Base-by-base conservation (phyloP, 2,329 filamentous ascomycete species). In the Pseudogymnoascus sp. region DNA sequence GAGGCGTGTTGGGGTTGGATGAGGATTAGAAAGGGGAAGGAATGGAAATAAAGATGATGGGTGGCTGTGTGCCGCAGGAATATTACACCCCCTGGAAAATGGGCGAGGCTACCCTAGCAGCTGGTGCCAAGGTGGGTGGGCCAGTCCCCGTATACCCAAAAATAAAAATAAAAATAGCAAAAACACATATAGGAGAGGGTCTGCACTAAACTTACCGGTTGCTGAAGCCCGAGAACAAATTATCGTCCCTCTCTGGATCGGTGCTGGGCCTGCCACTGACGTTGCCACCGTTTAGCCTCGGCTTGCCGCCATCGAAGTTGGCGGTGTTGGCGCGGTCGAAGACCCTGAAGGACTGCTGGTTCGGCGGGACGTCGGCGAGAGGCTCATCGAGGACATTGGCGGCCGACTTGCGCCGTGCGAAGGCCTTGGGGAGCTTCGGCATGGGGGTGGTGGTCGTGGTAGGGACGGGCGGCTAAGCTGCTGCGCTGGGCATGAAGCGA, bases 381-480 rank as follows among this genome's bases (percentile, higher is more conserved):
- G 61, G 55, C 49, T 68, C 66, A 16, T 73, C 71, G 37, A 72
- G 62, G 59, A 64, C 67, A 65, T 72, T 73, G 35, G 66, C 67
- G 65, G 66, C 65, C 62, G 70, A 72, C 69, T 72, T 73, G 59
- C 72, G 71, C 66, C 72, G 69, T 63, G 69, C 70, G 63, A 74
- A 74, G 29, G 61, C 67, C 64, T 69, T 72, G 33, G 71, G 67
- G 65, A 73, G 72, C 66, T 68, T 72, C 69, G 72, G 72, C 72
- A 74, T 74, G 60, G 38, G 38, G 38, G 7, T 41, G 38, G 38
- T 41, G 6, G 38, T 41, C 21, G 35, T n/a, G 49, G 31, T 26
- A 7, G 49, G 14, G 23, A 33, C 26, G 49, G 21, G 49, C 38
- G 16, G 38, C 38, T 41, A 41, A 19, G 38, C 38, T 41, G 38